Conservation (phyloP, 2,329 filamentous ascomycete genomes). For the Paecilomyces dactylethromorphus region DNA sequence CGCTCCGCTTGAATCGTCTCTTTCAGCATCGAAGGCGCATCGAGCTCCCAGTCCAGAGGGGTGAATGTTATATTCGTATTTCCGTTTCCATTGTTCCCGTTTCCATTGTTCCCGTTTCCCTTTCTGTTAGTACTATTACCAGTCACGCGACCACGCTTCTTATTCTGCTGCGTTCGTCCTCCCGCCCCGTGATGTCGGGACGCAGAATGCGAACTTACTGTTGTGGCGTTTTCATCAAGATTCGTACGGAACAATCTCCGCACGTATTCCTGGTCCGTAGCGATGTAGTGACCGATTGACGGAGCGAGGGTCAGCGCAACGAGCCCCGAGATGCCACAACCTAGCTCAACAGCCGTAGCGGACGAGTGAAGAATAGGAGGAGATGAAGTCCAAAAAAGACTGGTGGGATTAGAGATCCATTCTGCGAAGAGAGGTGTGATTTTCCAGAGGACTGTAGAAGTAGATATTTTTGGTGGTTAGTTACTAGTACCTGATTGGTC, state of each 20-base stretch:
- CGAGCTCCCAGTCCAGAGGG: constrained; percentile 75
- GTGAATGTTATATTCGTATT: constrained; percentile 47
- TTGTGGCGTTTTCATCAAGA: constrained; percentile 43
- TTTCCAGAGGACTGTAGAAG: constrained; percentile 70
- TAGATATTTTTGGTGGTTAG: constrained; percentile 1
- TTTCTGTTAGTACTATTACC: constrained; percentile 7
- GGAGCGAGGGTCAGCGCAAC: constrained; percentile 63
- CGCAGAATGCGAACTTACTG: neutral
- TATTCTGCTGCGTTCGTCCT: constrained; percentile 2
- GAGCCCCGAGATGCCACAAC: constrained; percentile 79
- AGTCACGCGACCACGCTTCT: neutral
- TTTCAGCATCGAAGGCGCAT: constrained; percentile 31
- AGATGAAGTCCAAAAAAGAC: constrained; percentile 53
- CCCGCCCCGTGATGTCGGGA: neutral
- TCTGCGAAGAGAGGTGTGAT: constrained; percentile 75
- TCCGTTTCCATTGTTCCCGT: constrained; percentile 4
- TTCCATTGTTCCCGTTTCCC: constrained; percentile 2
- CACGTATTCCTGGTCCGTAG: constrained; percentile 87
- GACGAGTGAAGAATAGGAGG: constrained; percentile 43
- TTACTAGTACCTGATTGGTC: constrained; percentile 5
- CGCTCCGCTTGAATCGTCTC: constrained; percentile 22
- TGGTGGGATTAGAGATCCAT: constrained; percentile 61
- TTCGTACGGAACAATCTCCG: constrained; percentile 71
- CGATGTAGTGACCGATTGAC: constrained; percentile 58
- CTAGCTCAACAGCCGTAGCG: constrained; percentile 70